Evolutionary conservation across 352 stramenopile species (phyloP).

Genomic region (Pythium brachiatum): DNA sequence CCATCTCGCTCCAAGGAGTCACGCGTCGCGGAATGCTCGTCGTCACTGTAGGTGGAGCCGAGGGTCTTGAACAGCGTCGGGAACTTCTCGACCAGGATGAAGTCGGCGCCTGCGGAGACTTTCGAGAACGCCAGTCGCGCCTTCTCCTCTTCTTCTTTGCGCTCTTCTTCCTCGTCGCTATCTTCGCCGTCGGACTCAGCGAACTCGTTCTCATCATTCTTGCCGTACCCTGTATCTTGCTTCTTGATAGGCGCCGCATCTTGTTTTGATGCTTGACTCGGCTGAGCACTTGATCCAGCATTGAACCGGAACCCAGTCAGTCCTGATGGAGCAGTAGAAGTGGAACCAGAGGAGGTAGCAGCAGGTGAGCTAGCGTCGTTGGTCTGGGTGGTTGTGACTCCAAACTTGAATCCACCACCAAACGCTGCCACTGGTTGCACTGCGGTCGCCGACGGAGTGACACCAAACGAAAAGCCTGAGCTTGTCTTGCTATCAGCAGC

Average conservation of each 20-base stretch:
- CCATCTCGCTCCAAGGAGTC: constrained; percentile 42
- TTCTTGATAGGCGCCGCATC: not conserved
- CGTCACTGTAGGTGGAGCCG: constrained; percentile 53
- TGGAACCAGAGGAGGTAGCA: no score
- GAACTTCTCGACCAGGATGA: constrained; percentile 40
- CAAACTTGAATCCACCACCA: constrained; percentile 13
- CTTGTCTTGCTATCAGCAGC: not conserved
- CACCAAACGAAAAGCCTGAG: constrained; percentile 18
- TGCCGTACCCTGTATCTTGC: constrained; percentile 42
- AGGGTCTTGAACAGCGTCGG: constrained; percentile 58
- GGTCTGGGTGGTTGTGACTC: no score
- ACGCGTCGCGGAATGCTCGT: constrained; percentile 43
- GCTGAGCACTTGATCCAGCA: no score
- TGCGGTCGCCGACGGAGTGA: not conserved
- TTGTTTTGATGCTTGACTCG: no score
- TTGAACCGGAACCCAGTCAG: constrained; percentile 2
- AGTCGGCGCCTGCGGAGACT: constrained; percentile 32
- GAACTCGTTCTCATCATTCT: constrained; percentile 68
- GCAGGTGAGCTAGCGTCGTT: not conserved
- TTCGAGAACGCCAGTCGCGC: constrained; percentile 41
- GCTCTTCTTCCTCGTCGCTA: constrained; percentile 63
- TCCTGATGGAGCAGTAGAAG: not conserved
- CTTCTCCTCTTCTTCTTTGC: constrained; percentile 57
- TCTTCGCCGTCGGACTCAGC: constrained; percentile 43
- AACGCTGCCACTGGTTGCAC: not conserved